Evolutionary conservation across 495 filamentous ascomycete genomes (phyloP).

Genomic region (Tuber magnatum): DNA sequence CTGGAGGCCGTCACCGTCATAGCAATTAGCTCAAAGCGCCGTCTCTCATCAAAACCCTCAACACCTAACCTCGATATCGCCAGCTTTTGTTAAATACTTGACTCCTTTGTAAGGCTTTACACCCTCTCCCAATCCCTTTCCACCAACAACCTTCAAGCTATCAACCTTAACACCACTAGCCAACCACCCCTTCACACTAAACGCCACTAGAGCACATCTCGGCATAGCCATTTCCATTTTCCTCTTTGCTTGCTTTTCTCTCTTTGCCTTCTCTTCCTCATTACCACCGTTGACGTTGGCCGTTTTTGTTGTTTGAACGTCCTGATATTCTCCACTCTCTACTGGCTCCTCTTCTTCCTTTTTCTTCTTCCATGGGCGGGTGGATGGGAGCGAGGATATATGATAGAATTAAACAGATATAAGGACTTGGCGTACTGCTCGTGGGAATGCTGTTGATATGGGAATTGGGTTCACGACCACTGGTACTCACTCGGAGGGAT

Average conservation of each 20-base stretch:
- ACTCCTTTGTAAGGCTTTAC: slow-evolving; percentile 97
- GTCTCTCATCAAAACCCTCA: slow-evolving; percentile 37
- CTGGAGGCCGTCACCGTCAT: not conserved
- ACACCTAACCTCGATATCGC: slow-evolving; percentile 74
- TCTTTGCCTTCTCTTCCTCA: slow-evolving; percentile 43
- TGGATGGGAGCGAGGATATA: not conserved
- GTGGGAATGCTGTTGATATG: not conserved
- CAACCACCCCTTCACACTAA: slow-evolving; percentile 89
- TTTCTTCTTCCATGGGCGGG: not conserved
- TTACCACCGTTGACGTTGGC: slow-evolving; percentile 44
- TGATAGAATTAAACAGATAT: not conserved
- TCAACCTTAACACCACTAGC: slow-evolving; percentile 92
- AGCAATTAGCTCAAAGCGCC: slow-evolving; percentile 5
- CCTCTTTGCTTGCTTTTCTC: slow-evolving; percentile 44
- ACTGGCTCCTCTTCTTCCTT: not conserved
- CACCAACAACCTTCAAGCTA: slow-evolving; percentile 72
- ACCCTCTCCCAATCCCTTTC: slow-evolving; percentile 76
- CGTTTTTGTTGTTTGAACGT: slow-evolving; percentile 46
- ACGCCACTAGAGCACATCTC: slow-evolving; percentile 74
- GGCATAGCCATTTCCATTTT: slow-evolving; percentile 85
- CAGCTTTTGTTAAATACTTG: slow-evolving; percentile 87
- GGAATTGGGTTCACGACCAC: not conserved
- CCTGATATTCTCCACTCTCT: slow-evolving; percentile 45
- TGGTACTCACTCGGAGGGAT: not conserved
- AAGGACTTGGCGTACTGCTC: not conserved